Percentiles rank a stretch among this genome's conserved stretches.
Conservation (phyloP, 2,329 filamentous ascomycete genomes). For the Tolypocladium capitatum region DNA sequence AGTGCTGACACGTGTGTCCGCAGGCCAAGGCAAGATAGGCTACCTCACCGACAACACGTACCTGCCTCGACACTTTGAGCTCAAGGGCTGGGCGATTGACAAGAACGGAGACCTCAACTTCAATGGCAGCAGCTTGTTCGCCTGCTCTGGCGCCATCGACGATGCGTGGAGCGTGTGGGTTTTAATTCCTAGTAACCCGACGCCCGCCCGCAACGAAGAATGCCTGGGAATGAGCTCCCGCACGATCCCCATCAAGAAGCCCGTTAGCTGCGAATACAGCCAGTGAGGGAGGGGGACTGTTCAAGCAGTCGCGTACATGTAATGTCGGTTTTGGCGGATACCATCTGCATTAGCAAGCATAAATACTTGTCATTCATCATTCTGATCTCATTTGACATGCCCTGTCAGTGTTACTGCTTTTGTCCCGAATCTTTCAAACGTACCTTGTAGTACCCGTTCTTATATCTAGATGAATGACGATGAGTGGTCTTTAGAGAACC, state of each 20-base stretch:
- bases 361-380: not conserved
- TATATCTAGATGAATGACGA: no score
- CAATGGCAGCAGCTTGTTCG: constrained; percentile 29
- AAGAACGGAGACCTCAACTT: constrained; percentile 31
- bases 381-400: no score
- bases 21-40: constrained; percentile 38
- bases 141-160: constrained; percentile 35
- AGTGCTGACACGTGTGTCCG: constrained; percentile 1
- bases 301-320: no score
- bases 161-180: constrained; percentile 29
- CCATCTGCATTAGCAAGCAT: not conserved
- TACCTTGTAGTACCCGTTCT: no score
- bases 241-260: constrained; percentile 13
- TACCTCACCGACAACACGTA: constrained; percentile 34
- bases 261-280: constrained; percentile 24
- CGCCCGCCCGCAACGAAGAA: constrained; percentile 22
- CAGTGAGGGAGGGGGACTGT: no score
- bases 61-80: constrained; percentile 28
- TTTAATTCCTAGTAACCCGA: constrained; percentile 10
- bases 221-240: constrained; percentile 24
- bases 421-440: no score
- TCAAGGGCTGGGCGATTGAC: constrained; percentile 32
- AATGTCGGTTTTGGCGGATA: not conserved
- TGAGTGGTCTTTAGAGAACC: no score
- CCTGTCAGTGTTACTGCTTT: no score